Evolutionary conservation across 345 rosid genomes (phyloP), one percentile per base, ranked within the genome.

Genomic region (Syzygium oleosum): DNA sequence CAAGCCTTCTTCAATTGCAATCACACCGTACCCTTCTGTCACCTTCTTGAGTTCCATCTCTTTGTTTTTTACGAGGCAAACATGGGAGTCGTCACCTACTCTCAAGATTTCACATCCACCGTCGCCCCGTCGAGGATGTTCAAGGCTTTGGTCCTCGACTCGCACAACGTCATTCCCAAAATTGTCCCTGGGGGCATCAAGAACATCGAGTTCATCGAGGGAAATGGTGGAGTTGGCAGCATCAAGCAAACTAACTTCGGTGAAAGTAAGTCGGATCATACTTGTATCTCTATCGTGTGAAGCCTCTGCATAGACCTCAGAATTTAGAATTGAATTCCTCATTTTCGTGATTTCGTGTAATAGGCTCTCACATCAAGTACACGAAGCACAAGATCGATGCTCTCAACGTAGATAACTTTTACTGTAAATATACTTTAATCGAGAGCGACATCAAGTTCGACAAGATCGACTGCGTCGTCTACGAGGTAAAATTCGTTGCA

Each of bases 341-440:
- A 8, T 7, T 51, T 61, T 61, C 4, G 0, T 61, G 73, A 52
- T 46, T 23, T 22, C 3, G 4, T 49, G 17, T 6, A 15, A 88
- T 91, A 91, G 93, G 92, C 63, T 83, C 78, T 83, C 86, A 87
- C 31, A 49, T 93, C 12, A 91, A 88, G 88, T 85, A 5, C 52
- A 58, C 90, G n/a, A 93, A 87, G 91, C 91, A 91, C 88, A 52
- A 86, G 86, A 61, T 93, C 0, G 93, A 92, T 8, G 90, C 88
- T 31, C 84, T 93, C 0, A 94, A 93, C 46, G 56, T n/a, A 12
- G 89, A 77, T 77, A 91, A 88, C 22, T 91, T 59, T 25, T 58
- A 85, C 1, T 89, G 87, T 88, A 88, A 89, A 53, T 91, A 93
- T 88, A 92, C 90, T 16, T 49, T 90, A 91, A 88, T 93, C 12